phyloP scores from a whole-genome alignment of 345 rosid genomes.

The Brassica napus region DNA sequence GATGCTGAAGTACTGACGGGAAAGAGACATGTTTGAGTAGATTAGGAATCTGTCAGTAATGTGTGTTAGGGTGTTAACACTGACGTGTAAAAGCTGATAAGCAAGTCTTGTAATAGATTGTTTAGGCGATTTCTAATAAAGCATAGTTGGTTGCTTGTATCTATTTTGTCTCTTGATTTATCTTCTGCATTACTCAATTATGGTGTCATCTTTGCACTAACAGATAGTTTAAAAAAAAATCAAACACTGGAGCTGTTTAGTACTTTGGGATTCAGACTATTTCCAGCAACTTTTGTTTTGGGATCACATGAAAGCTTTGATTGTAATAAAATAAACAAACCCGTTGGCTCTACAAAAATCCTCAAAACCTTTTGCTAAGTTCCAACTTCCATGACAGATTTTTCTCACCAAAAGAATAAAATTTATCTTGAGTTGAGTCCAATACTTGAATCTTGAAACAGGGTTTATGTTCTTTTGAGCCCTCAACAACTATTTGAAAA shows the following conservation, averaged over 20 bases:
- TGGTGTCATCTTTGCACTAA: too few species aligned
- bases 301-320: conserved; percentile 4
- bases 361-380: conserved; percentile 9
- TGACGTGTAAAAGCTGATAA: too few species aligned
- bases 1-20: too few species aligned
- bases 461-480: conserved; percentile 19
- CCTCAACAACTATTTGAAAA: not conserved
- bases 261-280: not conserved
- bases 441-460: conserved; percentile 29
- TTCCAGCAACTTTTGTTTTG: conserved; percentile 5
- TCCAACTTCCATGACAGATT: not conserved
- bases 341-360: conserved; percentile 8
- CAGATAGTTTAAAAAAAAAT: not conserved
- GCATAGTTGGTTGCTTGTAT: too few species aligned
- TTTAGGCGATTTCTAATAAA: too few species aligned
- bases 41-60: too few species aligned
- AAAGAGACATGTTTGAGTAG: too few species aligned
- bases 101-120: too few species aligned
- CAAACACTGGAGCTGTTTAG: conserved; percentile 12
- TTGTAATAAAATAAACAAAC: not conserved
- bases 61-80: too few species aligned
- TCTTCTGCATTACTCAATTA: too few species aligned
- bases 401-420: not conserved
- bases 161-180: too few species aligned
- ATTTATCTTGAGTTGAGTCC: not conserved